These are phyloP conservation scores for Cyberlindnera suaveolens DNA, from an alignment of 805 yeast species.

Conservation along the genomic window DNA sequence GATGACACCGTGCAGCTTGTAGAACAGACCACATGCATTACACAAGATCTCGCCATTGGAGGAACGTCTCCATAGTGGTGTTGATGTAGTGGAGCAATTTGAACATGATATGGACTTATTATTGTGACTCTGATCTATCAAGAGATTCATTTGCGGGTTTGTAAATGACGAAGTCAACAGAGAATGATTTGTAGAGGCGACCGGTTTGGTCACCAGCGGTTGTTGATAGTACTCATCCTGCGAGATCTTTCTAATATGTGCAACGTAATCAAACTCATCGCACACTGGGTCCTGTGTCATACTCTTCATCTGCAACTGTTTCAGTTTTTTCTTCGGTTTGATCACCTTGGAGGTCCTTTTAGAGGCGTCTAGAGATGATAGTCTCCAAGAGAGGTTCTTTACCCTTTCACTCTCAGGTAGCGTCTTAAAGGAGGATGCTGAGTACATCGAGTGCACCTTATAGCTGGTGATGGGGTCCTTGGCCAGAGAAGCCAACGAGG, in stretches of 20 bases:
- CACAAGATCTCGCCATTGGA: slow-evolving; percentile 87
- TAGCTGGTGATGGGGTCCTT: slow-evolving; percentile 8
- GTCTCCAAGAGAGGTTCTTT: slow-evolving; percentile 14
- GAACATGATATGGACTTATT: slow-evolving; percentile 42
- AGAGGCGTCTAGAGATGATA: slow-evolving; percentile 2
- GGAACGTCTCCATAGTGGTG: slow-evolving; percentile 93
- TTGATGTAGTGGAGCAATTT: slow-evolving; percentile 83
- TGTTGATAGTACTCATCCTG: slow-evolving; percentile 22
- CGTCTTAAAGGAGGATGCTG: slow-evolving; percentile 4
- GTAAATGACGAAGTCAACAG: slow-evolving; percentile 11
- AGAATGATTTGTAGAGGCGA: slow-evolving; percentile 7
- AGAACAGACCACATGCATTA: slow-evolving; percentile 92
- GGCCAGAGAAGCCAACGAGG: slow-evolving; percentile 7
- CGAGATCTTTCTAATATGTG: slow-evolving; percentile 51
- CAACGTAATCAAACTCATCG: slow-evolving; percentile 55
- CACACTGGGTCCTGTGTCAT: slow-evolving; percentile 27
- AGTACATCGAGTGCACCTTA: slow-evolving; percentile 11
- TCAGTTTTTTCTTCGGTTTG: neutral
- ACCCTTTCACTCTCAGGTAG: slow-evolving; percentile 11
- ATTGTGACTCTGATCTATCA: slow-evolving; percentile 1
- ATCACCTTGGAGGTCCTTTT: neutral
- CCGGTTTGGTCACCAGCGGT: slow-evolving; percentile 8
- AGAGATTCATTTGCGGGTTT: slow-evolving; percentile 10
- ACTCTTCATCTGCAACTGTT: neutral
- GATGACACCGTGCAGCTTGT: slow-evolving; percentile 87